phyloP scores from a whole-genome alignment of 2,329 filamentous ascomycete genomes.

The Fusarium nygamai region DNA sequence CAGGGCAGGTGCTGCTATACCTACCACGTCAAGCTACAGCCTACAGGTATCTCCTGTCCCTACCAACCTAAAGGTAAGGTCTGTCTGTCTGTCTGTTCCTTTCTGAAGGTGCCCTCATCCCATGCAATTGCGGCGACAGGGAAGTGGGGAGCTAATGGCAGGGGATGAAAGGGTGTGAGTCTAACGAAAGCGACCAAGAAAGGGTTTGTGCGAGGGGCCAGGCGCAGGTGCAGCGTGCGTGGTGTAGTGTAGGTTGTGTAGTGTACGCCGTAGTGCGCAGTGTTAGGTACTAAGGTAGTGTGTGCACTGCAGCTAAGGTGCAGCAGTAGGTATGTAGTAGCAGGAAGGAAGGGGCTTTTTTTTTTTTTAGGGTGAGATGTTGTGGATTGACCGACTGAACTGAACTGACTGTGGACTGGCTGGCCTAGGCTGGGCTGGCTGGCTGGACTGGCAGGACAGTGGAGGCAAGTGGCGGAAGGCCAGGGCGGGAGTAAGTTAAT shows the following conservation, averaged over 20 bases:
- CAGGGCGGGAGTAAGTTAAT: conserved; percentile 48
- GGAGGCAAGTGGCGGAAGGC: conserved; percentile 43
- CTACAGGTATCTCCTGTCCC: not conserved
- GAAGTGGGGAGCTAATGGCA: conserved; percentile 17
- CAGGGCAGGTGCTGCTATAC: conserved; percentile 4
- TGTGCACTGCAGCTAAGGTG: conserved; percentile 9
- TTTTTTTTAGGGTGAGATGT: conserved; percentile 25
- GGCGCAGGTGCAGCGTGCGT: conserved; percentile 1
- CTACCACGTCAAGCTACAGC: not conserved
- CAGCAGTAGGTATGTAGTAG: conserved; percentile 41
- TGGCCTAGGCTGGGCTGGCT: not conserved
- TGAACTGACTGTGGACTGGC: not conserved
- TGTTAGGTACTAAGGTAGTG: not conserved
- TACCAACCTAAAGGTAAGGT: not conserved
- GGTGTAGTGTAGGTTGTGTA: not conserved
- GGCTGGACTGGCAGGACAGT: not conserved
- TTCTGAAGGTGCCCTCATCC: conserved; percentile 2
- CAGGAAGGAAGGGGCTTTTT: conserved; percentile 14
- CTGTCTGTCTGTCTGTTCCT: not conserved
- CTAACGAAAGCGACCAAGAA: conserved; percentile 3
- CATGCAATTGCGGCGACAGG: conserved; percentile 23
- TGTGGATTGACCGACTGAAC: not conserved
- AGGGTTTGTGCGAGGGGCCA: conserved; percentile 22
- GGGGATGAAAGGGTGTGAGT: conserved; percentile 17
- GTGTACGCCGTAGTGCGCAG: not conserved